A percentile compares a stretch with the other conserved stretches of the same genome.
phyloP scores from a whole-genome alignment of 495 filamentous ascomycete genomes.

The Neurospora sp. region DNA sequence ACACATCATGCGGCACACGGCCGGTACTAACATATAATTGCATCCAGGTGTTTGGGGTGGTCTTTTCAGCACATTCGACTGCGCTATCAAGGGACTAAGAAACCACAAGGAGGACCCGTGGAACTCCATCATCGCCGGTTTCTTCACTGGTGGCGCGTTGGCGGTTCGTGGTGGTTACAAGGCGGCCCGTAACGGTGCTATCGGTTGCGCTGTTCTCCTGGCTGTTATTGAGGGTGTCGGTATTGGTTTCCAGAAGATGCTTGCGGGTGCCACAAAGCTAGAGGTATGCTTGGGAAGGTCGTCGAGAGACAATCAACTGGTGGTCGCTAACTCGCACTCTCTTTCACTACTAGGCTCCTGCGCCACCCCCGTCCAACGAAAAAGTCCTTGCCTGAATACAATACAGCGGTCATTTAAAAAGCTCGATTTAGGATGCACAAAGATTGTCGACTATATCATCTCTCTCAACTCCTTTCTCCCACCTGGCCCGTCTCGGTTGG shows the following conservation, averaged over 20 bases:
- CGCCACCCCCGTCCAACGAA: conserved; percentile 27
- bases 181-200: conserved; percentile 86
- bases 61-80: conserved; percentile 88
- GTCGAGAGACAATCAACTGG: neutral
- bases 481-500: conserved; percentile 6
- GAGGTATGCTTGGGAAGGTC: conserved; percentile 42
- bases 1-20: neutral
- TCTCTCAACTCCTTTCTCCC: conserved; percentile 32
- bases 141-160: conserved; percentile 89
- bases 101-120: conserved; percentile 91
- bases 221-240: conserved; percentile 97
- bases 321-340: neutral
- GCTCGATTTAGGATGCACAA: conserved; percentile 2
- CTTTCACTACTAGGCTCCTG: conserved; percentile 19
- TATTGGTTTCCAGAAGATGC: conserved; percentile 93
- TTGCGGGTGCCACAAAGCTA: conserved; percentile 82
- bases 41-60: conserved; percentile 68
- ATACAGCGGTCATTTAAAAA: neutral
- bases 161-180: conserved; percentile 83
- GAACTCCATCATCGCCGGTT: conserved; percentile 92
- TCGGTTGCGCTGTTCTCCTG: conserved; percentile 86
- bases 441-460: conserved; percentile 7
- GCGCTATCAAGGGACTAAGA: conserved; percentile 89
- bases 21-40: neutral
- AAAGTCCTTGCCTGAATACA: conserved; percentile 26